phyloP scores from a whole-genome alignment of 225 moss, liverwort and hornwort genomes.

The Marchantia polymorpha region DNA sequence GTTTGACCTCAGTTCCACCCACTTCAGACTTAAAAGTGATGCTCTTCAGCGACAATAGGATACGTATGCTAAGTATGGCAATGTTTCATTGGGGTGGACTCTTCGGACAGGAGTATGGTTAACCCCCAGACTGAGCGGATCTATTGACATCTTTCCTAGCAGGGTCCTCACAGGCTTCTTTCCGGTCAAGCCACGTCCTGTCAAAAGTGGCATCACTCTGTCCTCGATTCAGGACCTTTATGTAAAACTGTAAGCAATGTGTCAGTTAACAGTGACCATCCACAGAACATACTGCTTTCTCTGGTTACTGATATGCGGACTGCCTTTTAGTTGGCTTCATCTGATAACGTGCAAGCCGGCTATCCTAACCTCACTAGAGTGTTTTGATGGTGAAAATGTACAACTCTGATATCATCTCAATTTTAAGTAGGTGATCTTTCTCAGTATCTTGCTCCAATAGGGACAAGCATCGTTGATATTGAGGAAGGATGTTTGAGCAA shows the following conservation, averaged over 20 bases:
- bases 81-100: conserved; percentile 7
- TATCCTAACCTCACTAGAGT: conserved; percentile 25
- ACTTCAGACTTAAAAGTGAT: not conserved
- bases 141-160: not conserved
- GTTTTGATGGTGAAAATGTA: conserved; percentile 24
- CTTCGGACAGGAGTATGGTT: conserved; percentile 3
- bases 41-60: conserved; percentile 12
- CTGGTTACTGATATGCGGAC: conserved; percentile 17
- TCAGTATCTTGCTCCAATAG: conserved; percentile 13
- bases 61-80: conserved; percentile 11
- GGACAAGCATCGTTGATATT: conserved; percentile 9
- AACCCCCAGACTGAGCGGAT: conserved; percentile 10
- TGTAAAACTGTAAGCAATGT: conserved; percentile 16
- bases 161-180: conserved; percentile 13
- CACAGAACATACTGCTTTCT: conserved; percentile 11
- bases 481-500: conserved; percentile 20
- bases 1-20: conserved; percentile 7
- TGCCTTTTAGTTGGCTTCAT: conserved; percentile 16
- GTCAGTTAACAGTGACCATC: conserved; percentile 19
- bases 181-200: conserved; percentile 2
- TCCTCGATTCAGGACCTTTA: conserved; percentile 16
- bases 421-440: conserved; percentile 14
- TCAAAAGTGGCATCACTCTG: conserved; percentile 11
- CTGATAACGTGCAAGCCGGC: conserved; percentile 12
- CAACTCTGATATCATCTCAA: conserved; percentile 23